These are phyloP conservation scores for Piper longum DNA, from an alignment of 164 flowering plant species.

Conservation along the genomic window DNA sequence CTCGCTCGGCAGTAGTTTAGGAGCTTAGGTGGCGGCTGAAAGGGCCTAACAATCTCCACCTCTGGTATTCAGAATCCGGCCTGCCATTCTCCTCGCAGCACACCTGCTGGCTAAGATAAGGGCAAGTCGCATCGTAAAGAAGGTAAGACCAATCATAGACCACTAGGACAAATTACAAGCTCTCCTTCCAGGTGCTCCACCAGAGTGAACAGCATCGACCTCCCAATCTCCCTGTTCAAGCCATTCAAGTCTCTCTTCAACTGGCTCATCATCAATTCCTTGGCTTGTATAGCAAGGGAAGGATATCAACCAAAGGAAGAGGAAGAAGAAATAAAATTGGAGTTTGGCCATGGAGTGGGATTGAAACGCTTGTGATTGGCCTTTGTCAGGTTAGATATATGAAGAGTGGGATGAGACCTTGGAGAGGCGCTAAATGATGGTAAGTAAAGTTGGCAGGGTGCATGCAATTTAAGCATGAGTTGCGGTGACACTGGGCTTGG, in stretches of 20 bases:
- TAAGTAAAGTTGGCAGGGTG: too few relatives aligned
- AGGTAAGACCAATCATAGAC: conserved; percentile 66
- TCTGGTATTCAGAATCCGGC: conserved; percentile 75
- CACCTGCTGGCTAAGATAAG: conserved; percentile 52
- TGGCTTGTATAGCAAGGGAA: conserved; percentile 8
- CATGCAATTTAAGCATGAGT: conserved; percentile 1
- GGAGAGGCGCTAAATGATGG: not conserved
- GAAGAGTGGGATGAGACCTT: not conserved
- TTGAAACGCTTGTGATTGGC: not conserved
- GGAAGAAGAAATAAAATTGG: conserved; percentile 1
- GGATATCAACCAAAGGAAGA: conserved; percentile 12
- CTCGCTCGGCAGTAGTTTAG: too few relatives aligned
- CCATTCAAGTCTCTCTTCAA: conserved; percentile 18
- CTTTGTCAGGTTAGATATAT: too few relatives aligned
- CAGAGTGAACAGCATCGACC: conserved; percentile 24
- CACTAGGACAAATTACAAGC: conserved; percentile 36
- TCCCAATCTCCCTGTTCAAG: conserved; percentile 31
- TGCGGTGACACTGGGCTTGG: not conserved
- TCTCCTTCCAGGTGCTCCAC: conserved; percentile 7
- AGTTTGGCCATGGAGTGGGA: not conserved
- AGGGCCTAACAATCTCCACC: conserved; percentile 68
- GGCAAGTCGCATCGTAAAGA: conserved; percentile 58
- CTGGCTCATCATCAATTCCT: conserved; percentile 3
- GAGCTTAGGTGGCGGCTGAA: conserved; percentile 71
- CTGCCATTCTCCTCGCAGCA: conserved; percentile 62